A percentile compares a stretch with the other conserved stretches of the same genome.
Conservation (phyloP, 129 eudicot genomes). For the Dittrichia graveolens region DNA sequence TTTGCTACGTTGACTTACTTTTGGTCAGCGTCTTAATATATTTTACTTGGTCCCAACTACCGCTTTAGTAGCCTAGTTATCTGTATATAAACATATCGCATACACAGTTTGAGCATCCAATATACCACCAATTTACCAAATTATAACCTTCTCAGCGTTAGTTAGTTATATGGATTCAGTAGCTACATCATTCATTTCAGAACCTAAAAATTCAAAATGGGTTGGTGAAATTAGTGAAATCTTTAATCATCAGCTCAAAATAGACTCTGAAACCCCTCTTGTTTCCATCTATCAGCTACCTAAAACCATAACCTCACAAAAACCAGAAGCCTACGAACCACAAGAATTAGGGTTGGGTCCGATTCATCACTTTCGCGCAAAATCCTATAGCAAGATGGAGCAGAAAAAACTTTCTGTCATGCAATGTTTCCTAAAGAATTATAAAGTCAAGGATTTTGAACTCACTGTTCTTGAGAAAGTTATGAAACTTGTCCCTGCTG, state of each 20-base stretch:
- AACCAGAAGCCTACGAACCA: conserved; percentile 48
- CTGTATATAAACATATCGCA: too few relatives aligned
- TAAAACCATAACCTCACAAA: conserved; percentile 3
- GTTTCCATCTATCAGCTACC: conserved; percentile 37
- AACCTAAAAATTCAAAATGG: conserved; percentile 14
- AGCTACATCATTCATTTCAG: conserved; percentile 4
- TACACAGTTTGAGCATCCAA: too few relatives aligned
- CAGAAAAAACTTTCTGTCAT: conserved; percentile 34
- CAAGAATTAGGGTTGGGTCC: conserved; percentile 45
- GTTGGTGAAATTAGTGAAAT: not conserved
- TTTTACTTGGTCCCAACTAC: too few relatives aligned
- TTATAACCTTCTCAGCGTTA: not conserved
- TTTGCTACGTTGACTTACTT: too few relatives aligned
- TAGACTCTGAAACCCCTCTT: not conserved
- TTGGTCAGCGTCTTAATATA: too few relatives aligned
- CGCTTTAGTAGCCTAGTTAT: too few relatives aligned
- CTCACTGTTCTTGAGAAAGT: conserved; percentile 7
- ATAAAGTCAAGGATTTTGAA: not conserved
- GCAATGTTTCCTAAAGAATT: not conserved
- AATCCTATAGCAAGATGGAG: conserved; percentile 35
- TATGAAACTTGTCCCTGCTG: conserved; percentile 8
- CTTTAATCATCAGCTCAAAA: not conserved
- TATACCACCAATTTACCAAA: too few relatives aligned
- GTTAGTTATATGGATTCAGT: conserved; percentile 1
- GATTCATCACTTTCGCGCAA: conserved; percentile 32